Base-by-base conservation (phyloP, 768 basidiomycete genomes). In the Calvatia gigantea region DNA sequence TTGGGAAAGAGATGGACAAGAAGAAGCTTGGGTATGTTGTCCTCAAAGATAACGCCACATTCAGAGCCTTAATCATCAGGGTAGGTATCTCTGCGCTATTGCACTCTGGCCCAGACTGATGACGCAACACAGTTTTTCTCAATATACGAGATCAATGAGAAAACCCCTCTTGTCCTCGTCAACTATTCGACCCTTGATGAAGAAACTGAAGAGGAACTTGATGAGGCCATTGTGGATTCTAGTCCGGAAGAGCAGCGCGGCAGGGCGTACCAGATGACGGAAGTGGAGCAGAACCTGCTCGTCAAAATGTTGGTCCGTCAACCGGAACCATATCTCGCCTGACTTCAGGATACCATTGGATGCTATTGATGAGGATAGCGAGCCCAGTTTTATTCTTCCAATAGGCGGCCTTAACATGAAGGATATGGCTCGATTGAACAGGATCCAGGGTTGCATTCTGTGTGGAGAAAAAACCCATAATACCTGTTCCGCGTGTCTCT, bases 361-460 rank as follows among this genome's bases (percentile, higher is more conserved):
- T 38, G 65, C 54, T 31, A 54, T 37, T 37, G 39, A 51, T n/a
- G 69, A 71, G 51, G 58, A 61, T 14, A 60, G 62, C 19, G 67
- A 62, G 25, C 21, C 63, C 2, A 69, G 74, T 2, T 74, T 78
- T 48, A 27, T 77, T 2, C 64, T 79, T 15, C 76, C 76, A 1
- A 58, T 78, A 7, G 71, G 70, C 2, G 70, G 73, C 0, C 61
- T 77, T 5, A 63, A 54, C 27, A 69, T 70, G 65, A 63, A 65
- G n/a, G 71, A 73, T 14, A 54, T 76, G 19, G 74, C 71, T 2
- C 70, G 65, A 47, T 62, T 78, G 9, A 73, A 65, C 21, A 64
- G 57, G 41, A 65, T 67, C 27, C 23, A 61, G 31, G 75, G 74
- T 1, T 78, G 76, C 52, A 69, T 67, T 15, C 61, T 77, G 0